Percentiles rank a stretch among this genome's conserved stretches.
Conservation (phyloP, 2,329 filamentous ascomycete species). For the Fusarium pseudoanthophilum region DNA sequence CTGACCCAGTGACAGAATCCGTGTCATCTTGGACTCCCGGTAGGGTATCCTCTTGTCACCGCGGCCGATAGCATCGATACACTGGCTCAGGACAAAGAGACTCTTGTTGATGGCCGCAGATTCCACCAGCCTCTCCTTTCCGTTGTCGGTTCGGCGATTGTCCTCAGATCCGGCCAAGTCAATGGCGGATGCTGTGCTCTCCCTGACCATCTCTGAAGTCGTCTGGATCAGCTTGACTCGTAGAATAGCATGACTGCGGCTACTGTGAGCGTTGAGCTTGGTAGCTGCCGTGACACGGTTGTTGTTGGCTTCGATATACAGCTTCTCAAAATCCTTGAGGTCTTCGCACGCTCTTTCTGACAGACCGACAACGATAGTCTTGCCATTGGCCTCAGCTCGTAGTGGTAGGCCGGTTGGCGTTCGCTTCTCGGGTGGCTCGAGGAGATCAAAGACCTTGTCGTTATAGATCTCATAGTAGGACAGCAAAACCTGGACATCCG, state of each 20-base stretch:
- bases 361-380: conserved; percentile 86
- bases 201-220: conserved; percentile 72
- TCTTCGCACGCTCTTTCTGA: conserved; percentile 84
- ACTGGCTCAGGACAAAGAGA: conserved; percentile 92
- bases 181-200: conserved; percentile 92
- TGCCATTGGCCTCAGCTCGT: conserved; percentile 86
- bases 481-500: conserved; percentile 77
- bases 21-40: conserved; percentile 96
- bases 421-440: conserved; percentile 88
- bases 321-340: conserved; percentile 86
- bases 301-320: conserved; percentile 92
- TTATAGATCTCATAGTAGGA: conserved; percentile 99
- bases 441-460: conserved; percentile 91
- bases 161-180: conserved; percentile 96
- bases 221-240: conserved; percentile 88
- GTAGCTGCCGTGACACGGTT: conserved; percentile 91
- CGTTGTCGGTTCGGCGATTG: conserved; percentile 93
- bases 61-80: conserved; percentile 90
- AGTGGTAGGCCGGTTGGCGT: conserved; percentile 83
- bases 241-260: conserved; percentile 88
- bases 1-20: conserved; percentile 90
- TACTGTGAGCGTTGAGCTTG: conserved; percentile 92
- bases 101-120: conserved; percentile 98
- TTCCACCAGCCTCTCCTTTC: conserved; percentile 90
- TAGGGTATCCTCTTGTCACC: conserved; percentile 86